These are phyloP conservation scores for Kazachstania taianensis DNA, from an alignment of 805 yeast genomes.

Conservation along the genomic window DNA sequence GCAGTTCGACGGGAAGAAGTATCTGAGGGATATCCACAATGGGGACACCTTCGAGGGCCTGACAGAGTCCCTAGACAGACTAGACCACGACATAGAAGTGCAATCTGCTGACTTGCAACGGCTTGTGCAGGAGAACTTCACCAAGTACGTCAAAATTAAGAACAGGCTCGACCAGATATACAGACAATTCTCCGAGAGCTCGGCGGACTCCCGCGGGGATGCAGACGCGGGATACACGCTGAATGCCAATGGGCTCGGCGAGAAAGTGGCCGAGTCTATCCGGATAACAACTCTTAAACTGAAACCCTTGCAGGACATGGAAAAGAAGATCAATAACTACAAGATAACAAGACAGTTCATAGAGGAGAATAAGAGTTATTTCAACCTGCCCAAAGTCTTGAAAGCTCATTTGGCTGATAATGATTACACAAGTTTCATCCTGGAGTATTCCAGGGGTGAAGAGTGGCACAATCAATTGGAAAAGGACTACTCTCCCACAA, in stretches of 20 bases:
- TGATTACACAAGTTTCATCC: constrained; percentile 48
- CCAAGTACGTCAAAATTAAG: constrained; percentile 55
- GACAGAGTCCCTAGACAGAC: constrained; percentile 35
- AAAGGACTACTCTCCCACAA: background rate
- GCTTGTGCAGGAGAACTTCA: constrained; percentile 50
- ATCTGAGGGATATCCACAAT: constrained; percentile 45
- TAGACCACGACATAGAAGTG: constrained; percentile 40
- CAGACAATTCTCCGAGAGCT: constrained; percentile 35
- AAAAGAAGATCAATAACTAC: constrained; percentile 39
- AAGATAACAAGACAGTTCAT: constrained; percentile 41
- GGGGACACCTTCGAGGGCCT: constrained; percentile 45
- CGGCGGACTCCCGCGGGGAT: constrained; percentile 15
- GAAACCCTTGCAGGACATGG: constrained; percentile 49
- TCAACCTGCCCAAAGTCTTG: constrained; percentile 48
- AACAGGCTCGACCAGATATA: constrained; percentile 53
- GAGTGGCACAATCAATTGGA: constrained; percentile 17
- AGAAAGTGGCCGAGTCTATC: constrained; percentile 39
- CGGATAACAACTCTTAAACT: constrained; percentile 43
- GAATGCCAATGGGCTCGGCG: constrained; percentile 30
- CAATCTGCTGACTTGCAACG: constrained; percentile 41
- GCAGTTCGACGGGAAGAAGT: constrained; percentile 46
- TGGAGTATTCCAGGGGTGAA: constrained; percentile 47
- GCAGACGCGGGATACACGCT: too few relatives aligned
- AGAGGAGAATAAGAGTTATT: constrained; percentile 41
- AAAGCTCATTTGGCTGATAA: constrained; percentile 34